Evolutionary conservation across 2,329 filamentous ascomycete species (phyloP).

Genomic region (Acarospora socialis): DNA sequence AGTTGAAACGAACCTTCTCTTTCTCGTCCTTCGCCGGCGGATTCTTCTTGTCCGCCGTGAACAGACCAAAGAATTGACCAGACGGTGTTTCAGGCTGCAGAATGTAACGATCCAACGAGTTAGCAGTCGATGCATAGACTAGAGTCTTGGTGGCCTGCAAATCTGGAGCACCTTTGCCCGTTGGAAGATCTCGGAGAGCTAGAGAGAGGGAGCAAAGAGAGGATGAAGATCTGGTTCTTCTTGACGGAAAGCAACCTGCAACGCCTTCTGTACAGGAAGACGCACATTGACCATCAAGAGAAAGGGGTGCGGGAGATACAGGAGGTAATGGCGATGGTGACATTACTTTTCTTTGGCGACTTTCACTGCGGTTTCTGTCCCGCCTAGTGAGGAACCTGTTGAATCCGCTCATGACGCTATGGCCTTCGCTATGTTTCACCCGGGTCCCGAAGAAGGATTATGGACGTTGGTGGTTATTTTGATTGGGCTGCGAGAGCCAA

Average conservation of each 20-base stretch:
- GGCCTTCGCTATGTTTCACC: no score
- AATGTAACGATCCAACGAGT: conserved; percentile 7
- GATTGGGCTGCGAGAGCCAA: no score
- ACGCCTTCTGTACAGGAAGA: conserved; percentile 1
- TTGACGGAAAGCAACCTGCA: conserved; percentile 1
- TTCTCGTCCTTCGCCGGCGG: conserved; percentile 9
- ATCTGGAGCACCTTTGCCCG: conserved; percentile 10
- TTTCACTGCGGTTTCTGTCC: conserved; percentile 7
- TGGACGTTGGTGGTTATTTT: no score
- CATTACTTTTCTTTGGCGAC: conserved; percentile 9
- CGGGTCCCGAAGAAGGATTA: no score
- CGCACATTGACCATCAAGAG: neutral
- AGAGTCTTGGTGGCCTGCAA: conserved; percentile 5
- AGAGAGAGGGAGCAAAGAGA: conserved; percentile 9
- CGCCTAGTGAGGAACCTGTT: conserved; percentile 9
- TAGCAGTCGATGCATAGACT: conserved; percentile 12
- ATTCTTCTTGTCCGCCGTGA: conserved; percentile 4
- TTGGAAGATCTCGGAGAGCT: conserved; percentile 6
- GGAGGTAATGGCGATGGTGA: conserved; percentile 1
- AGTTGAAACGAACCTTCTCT: conserved; percentile 7
- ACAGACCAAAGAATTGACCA: conserved; percentile 8
- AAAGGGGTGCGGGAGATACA: conserved; percentile 1
- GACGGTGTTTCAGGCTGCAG: conserved; percentile 12
- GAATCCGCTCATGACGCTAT: conserved; percentile 11
- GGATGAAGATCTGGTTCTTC: conserved; percentile 4